Evolutionary conservation across 441 rosid genomes (phyloP), one percentile per base, ranked within the genome.

Genomic region (Gossypium laxum): DNA sequence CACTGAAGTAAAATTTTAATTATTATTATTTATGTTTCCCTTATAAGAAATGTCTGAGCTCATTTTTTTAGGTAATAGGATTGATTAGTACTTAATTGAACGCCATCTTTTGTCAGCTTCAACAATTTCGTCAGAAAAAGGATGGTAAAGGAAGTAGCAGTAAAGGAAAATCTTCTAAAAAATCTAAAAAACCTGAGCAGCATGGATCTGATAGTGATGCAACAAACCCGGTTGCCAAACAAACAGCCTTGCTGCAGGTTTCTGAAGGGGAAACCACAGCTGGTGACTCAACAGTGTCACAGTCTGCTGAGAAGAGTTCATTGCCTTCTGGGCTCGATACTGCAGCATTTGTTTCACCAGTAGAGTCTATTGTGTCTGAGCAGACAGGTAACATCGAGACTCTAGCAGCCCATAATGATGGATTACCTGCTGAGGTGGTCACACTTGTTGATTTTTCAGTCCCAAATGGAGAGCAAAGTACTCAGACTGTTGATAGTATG

Each of bases 41-140:
- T 18, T 55, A 2, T 34, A 1, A 48, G 56, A 57, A 3, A 41
- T 0, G 8, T 56, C 71, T 14, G 30, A 10, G 7, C 52, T 28
- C 65, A 5, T 47, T 67, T 59, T 5, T 5, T 8, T 43, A 6
- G 26, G 57, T 58, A 30, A 47, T 48, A 71, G n/a, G 21, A 10
- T 48, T 52, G 21, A 14, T 62, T 50, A 56, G 70, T 21, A 43
- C 69, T 48, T 77, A 19, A 71, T 7, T 38, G 34, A 26, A 18
- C 5, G 38, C 74, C 30, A 7, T 67, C 6, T 61, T 14, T 76
- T 62, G 41, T 74, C 89, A 96, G 99, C 93, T 96, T 87, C 97
- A 96, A 84, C 98, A 91, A 72, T 96, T 76, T 83, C 97, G 98
- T 66, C 94, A 91, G 80, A 96, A 87, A 85, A 95, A 91, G 82